Evolutionary conservation across 2,329 filamentous ascomycete species (phyloP), one percentile per base, ranked within the genome.

Genomic region (Cladosporium sp.): DNA sequence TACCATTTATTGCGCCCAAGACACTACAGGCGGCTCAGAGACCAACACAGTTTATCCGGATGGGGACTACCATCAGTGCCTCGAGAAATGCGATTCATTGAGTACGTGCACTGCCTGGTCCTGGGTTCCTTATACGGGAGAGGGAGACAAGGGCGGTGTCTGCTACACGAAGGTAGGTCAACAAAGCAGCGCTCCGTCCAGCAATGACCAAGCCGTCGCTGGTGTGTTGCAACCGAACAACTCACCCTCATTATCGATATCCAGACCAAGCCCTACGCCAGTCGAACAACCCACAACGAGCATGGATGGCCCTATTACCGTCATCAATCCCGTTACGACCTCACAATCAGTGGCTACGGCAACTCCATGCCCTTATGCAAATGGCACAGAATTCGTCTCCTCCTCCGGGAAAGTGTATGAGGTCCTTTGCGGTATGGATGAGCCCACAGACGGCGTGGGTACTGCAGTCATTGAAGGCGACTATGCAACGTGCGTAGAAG

Each of bases 51-150:
- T 37, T 1, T 43, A 30, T 13, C 27, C 42, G 3, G 17, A 41
- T 20, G 51, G 57, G 18, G 52, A 51, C 34, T 58, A 54, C 41
- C 51, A 42, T 9, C 56, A 54, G 15, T 59, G 57, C 38, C 51
- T 58, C 40, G 45, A 37, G n/a, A 43, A 45, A 7, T 59, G 57
- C 30, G 57, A 59, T 47, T 49, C 44, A 40, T 51, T 43, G 3
- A 27, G 42, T 8, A 51, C 34, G 4, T 59, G 57, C 39, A 44
- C 44, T 4, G 51, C 40, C 3, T 54, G 47, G 47, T 40, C 45
- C 4, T 54, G 51, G 51, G 9, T 22, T 12, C 13, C 32, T 30
- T 51, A 51, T 37, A 27, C 4, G 22, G 22, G 22, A 27, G 22
- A 4, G 9, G 22, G 22, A 27, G 42, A 18, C 5, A 34, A 24